phyloP scores from a whole-genome alignment of 495 filamentous ascomycete genomes.

The Cercophora sp. region DNA sequence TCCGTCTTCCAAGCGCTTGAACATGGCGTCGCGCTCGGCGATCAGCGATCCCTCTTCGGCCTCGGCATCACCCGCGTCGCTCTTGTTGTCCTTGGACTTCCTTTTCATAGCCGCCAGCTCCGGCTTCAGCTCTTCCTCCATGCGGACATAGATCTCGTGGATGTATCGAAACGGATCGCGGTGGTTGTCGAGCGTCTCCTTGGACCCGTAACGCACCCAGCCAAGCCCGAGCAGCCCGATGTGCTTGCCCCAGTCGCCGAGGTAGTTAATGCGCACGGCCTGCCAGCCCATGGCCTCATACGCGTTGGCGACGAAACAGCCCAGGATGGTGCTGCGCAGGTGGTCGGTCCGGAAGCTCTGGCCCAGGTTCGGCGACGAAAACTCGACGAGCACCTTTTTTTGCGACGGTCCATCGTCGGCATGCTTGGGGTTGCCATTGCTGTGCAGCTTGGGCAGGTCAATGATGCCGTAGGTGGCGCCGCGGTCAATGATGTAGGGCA shows the following conservation, averaged over 20 bases:
- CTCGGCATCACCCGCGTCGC: constrained; percentile 34
- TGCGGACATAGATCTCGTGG: constrained; percentile 65
- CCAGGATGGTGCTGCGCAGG: constrained; percentile 71
- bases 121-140: constrained; percentile 50
- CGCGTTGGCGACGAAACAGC: constrained; percentile 66
- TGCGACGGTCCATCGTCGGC: constrained; percentile 2
- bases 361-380: constrained; percentile 74
- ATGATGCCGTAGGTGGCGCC: constrained; percentile 32
- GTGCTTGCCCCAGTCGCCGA: constrained; percentile 12
- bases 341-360: constrained; percentile 60
- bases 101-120: constrained; percentile 45
- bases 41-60: constrained; percentile 52
- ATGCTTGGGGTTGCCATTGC: too few relatives aligned
- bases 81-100: constrained; percentile 40
- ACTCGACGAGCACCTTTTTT: constrained; percentile 57
- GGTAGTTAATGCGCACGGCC: constrained; percentile 4
- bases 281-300: constrained; percentile 61
- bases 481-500: constrained; percentile 43
- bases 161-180: constrained; percentile 66
- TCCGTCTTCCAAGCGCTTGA: constrained; percentile 67
- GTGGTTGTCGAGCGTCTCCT: constrained; percentile 36
- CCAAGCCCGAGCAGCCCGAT: constrained; percentile 68
- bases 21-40: constrained; percentile 58
- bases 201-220: constrained; percentile 60
- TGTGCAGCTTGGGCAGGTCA: not conserved